Conservation (phyloP, 805 yeast genomes). For the Pichia manshurica region DNA sequence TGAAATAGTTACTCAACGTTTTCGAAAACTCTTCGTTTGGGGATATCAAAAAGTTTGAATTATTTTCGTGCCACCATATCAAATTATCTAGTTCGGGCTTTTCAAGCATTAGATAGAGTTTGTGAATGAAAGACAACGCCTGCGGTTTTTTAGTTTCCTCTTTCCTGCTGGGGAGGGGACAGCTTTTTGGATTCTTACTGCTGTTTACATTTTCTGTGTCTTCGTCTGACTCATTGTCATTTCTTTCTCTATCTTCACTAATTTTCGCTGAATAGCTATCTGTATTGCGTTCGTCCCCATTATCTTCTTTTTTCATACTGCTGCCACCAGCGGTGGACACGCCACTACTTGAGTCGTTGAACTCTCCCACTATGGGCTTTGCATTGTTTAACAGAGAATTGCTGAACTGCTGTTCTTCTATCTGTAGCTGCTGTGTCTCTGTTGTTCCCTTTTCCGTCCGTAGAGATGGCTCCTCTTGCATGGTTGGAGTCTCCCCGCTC, state of each 20-base stretch:
- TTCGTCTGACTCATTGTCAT: neutral
- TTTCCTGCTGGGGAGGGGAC: neutral
- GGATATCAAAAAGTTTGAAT: constrained; percentile 62
- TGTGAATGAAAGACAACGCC: constrained; percentile 65
- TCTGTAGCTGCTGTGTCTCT: neutral
- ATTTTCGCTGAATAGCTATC: no score
- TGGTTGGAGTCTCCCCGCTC: no score
- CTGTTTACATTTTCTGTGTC: neutral
- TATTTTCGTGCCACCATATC: constrained; percentile 78
- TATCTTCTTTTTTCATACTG: no score
- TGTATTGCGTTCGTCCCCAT: no score
- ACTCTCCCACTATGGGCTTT: no score
- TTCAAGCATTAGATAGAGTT: constrained; percentile 85
- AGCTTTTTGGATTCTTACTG: neutral
- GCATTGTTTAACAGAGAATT: no score
- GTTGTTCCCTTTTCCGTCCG: neutral
- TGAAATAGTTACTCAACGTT: constrained; percentile 61
- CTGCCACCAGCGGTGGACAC: no score
- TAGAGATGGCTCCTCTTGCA: no score
- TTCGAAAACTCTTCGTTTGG: constrained; percentile 86
- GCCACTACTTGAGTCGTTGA: no score
- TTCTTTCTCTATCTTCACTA: no score
- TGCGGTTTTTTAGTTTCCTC: constrained; percentile 16
- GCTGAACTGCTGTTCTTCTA: neutral
- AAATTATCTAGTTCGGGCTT: constrained; percentile 65